A percentile compares a stretch with the other conserved stretches of the same genome.
Evolutionary conservation across 164 flowering plant species (phyloP).

Genomic region (Annona cherimola): DNA sequence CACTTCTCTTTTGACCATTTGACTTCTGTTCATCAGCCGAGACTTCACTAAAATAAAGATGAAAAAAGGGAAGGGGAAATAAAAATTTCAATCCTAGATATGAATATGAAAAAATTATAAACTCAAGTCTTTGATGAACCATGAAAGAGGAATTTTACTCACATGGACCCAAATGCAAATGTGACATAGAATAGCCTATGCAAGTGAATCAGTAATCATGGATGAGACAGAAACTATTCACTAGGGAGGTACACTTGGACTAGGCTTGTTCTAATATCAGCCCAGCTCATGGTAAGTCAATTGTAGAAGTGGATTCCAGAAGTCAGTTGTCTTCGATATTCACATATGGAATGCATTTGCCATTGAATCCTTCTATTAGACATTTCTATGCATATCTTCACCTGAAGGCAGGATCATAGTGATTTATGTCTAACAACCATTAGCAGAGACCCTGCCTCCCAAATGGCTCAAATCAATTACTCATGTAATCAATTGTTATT

Average conservation of each 20-base stretch:
- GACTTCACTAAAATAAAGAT: slow-evolving; percentile 39
- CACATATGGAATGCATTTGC: neutral
- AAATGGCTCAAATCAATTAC: neutral
- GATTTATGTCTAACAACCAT: neutral
- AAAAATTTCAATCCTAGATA: too few species aligned
- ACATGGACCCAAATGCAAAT: neutral
- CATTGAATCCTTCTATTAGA: neutral
- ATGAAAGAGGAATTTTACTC: neutral
- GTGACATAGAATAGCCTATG: neutral
- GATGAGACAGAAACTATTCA: neutral
- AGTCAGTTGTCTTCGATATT: neutral
- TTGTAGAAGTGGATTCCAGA: neutral
- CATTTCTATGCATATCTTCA: neutral
- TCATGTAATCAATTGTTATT: too few species aligned
- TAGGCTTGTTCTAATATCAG: neutral
- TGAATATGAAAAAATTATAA: too few species aligned
- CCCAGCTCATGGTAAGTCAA: neutral
- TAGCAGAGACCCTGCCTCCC: neutral
- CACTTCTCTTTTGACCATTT: slow-evolving; percentile 40
- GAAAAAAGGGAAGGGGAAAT: neutral
- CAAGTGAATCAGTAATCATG: neutral
- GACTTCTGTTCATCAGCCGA: slow-evolving; percentile 27
- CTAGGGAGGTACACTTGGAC: neutral
- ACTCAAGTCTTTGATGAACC: neutral
- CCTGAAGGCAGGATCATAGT: neutral